Conservation (phyloP, 78 protist species). For the Dictyostelium firmibasis region DNA sequence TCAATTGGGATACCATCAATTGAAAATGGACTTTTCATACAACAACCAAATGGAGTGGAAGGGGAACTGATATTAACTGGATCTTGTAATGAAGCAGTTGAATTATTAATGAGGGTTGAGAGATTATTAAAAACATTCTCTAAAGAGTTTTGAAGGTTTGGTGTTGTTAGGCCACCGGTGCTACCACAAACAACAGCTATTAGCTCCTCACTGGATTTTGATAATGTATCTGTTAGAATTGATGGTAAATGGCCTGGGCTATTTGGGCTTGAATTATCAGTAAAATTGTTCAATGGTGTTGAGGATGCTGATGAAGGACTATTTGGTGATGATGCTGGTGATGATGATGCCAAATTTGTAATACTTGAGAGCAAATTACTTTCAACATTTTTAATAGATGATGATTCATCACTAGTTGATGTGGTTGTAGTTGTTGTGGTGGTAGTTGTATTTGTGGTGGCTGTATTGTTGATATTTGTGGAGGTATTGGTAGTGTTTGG, state of each 20-base stretch:
- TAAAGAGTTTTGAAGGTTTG: neutral
- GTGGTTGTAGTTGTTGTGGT: neutral
- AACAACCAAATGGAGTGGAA: constrained; percentile 16
- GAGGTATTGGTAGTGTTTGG: neutral
- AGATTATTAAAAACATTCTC: constrained; percentile 48
- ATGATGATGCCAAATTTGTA: neutral
- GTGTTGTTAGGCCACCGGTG: neutral
- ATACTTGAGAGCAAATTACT: neutral
- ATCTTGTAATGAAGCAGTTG: constrained; percentile 18
- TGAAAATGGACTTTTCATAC: constrained; percentile 34
- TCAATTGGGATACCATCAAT: constrained; percentile 22
- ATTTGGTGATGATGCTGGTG: constrained; percentile 8
- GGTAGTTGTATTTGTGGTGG: neutral
- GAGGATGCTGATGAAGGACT: neutral
- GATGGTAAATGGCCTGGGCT: constrained; percentile 8
- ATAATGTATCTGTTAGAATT: neutral
- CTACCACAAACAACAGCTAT: neutral
- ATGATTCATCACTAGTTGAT: neutral
- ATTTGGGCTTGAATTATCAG: constrained; percentile 1
- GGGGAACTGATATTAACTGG: constrained; percentile 7
- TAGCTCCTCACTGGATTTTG: neutral
- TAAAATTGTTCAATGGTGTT: neutral
- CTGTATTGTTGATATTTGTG: neutral
- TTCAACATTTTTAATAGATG: neutral
- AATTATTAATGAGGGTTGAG: neutral